Percentiles rank a stretch among this genome's conserved stretches.
These are phyloP conservation scores for Boeremia exigua DNA, from an alignment of 2,329 filamentous ascomycete species.

Conservation along the genomic window DNA sequence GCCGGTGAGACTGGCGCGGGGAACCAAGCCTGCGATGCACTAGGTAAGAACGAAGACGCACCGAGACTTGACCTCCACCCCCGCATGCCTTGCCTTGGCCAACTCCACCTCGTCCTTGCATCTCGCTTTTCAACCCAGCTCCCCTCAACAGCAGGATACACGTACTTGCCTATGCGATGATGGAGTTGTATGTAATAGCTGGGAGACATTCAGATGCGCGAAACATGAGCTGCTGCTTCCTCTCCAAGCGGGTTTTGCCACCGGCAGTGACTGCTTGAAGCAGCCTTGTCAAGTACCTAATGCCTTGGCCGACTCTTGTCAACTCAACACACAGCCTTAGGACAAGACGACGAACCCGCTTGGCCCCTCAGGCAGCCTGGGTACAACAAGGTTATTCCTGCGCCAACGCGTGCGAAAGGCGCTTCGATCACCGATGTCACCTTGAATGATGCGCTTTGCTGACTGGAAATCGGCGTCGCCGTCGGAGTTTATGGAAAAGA, in stretches of 20 bases:
- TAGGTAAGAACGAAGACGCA: not conserved
- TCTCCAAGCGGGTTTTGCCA: not conserved
- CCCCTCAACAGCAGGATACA: too few relatives aligned
- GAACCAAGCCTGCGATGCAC: not conserved
- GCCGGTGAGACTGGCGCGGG: not conserved
- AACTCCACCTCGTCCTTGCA: not conserved
- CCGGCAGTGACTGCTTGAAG: not conserved
- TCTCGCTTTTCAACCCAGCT: not conserved
- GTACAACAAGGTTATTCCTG: not conserved
- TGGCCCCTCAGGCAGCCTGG: constrained; percentile 4
- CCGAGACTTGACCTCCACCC: constrained; percentile 6
- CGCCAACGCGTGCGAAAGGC: constrained; percentile 2
- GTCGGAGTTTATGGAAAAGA: constrained; percentile 1
- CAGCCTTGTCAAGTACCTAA: not conserved
- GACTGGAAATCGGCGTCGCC: constrained; percentile 6
- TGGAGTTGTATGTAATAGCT: not conserved
- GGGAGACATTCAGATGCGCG: not conserved
- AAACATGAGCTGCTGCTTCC: too few relatives aligned
- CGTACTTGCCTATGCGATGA: not conserved
- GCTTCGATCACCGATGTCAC: not conserved
- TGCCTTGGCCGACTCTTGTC: constrained; percentile 11
- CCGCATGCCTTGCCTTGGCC: constrained; percentile 9
- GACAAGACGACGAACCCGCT: constrained; percentile 15
- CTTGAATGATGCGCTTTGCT: not conserved
- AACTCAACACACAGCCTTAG: not conserved